Base-by-base conservation (phyloP, 1,139 yeast genomes). In the Taphrina deformans region DNA sequence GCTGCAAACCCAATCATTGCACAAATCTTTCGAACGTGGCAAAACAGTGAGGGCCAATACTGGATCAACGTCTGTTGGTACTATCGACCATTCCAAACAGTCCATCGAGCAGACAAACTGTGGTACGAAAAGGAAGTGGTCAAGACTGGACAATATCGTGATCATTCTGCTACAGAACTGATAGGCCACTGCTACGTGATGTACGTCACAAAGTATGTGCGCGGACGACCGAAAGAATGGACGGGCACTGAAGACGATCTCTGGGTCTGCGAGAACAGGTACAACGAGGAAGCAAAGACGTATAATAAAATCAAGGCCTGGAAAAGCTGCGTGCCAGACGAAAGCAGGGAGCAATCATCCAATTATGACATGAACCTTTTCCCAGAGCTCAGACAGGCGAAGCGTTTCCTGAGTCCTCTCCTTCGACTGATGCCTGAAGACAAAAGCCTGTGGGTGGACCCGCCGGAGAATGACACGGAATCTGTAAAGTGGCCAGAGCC, bases 271-370 rank as follows among this genome's bases (percentile, higher is more conserved):
- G 99, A 93, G 76, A 89, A 86, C 75, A 85, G 99, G 72, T 93
- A 92, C 77, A 93, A 93, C 74, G 98, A 92, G 74, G 82, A 84
- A 66, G 96, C 89, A 72, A 90, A 89, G 74, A 87, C 87, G 29
- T 93, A 93, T 79, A 93, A 93, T 77, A 87, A 95, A 74, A 93
- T 93, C 72, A 84, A 98, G 73, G 93, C 99, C 0, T 93, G 99
- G 99, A 93, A 90, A 75, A 98, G 97, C 2, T 93, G 99, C 79
- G 82, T 93, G 70, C 99, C 99, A 0, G 99, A 93, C 76, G 99
- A 92, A 74, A 89, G 92, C 46, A 85, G 98, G 73, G 92, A 88
- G 69, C 82, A 84, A 61, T 51, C 45, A 7, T 88, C 86, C 65
- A 98, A 93, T 74, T 79, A 78, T 67, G 90, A 90, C 56, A 92